A percentile compares a stretch with the other conserved stretches of the same genome.
phyloP scores from a whole-genome alignment of 495 filamentous ascomycete species.

The Clavariopsis aquatica region DNA sequence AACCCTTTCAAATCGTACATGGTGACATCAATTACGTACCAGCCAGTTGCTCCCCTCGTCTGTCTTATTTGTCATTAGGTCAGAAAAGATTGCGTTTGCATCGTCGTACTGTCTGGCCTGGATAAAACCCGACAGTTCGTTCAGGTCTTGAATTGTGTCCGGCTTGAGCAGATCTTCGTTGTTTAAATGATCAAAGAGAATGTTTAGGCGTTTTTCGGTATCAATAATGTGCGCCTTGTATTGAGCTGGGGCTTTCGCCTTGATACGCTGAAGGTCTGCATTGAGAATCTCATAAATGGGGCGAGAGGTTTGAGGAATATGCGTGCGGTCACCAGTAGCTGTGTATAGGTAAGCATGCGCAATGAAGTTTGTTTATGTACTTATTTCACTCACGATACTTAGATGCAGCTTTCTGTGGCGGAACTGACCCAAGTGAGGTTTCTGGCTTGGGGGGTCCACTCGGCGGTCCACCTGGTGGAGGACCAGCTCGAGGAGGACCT shows the following conservation, averaged over 20 bases:
- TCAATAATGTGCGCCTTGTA: slow-evolving; percentile 88
- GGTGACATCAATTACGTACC: slow-evolving; percentile 60
- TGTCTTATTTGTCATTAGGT: slow-evolving; percentile 77
- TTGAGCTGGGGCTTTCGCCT: slow-evolving; percentile 72
- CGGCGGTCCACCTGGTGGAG: slow-evolving; percentile 49
- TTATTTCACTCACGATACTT: slow-evolving; percentile 66
- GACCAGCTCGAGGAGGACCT: slow-evolving; percentile 50
- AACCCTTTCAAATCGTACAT: background rate
- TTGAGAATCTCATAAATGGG: slow-evolving; percentile 79
- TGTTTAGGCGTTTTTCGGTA: slow-evolving; percentile 84
- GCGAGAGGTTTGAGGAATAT: slow-evolving; percentile 75
- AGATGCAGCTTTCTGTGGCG: slow-evolving; percentile 47
- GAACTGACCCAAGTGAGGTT: slow-evolving; percentile 56
- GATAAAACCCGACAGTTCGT: slow-evolving; percentile 66
- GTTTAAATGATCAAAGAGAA: slow-evolving; percentile 94
- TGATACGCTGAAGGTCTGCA: slow-evolving; percentile 84
- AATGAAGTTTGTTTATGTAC: slow-evolving; percentile 21
- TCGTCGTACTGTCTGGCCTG: slow-evolving; percentile 70
- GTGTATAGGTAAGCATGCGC: background rate
- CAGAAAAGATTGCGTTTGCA: slow-evolving; percentile 74
- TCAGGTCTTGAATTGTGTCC: slow-evolving; percentile 74
- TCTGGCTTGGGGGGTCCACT: slow-evolving; percentile 50
- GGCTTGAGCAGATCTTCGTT: slow-evolving; percentile 85
- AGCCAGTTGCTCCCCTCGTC: slow-evolving; percentile 94
- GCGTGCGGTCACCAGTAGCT: slow-evolving; percentile 80